Conservation (phyloP, 2,329 filamentous ascomycete genomes). For the Fusarium fujikuroi region DNA sequence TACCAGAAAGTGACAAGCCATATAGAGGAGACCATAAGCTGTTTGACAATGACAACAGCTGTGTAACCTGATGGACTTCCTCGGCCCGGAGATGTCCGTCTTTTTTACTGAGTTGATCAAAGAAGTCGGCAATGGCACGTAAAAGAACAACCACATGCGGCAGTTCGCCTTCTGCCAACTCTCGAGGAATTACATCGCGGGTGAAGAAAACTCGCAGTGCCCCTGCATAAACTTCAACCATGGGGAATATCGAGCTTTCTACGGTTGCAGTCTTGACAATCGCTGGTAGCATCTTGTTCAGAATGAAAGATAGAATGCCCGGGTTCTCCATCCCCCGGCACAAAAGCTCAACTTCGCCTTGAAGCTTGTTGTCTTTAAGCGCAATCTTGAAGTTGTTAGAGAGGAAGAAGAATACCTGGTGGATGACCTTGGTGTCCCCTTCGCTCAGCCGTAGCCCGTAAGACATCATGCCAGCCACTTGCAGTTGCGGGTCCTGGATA, state of each 20-base stretch:
- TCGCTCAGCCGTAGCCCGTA: constrained; percentile 67
- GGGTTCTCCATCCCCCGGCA: constrained; percentile 59
- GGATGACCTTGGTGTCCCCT: constrained; percentile 58
- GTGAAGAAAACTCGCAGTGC: constrained; percentile 54
- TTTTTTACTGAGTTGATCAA: constrained; percentile 42
- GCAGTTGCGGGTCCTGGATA: constrained; percentile 64
- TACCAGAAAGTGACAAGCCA: constrained; percentile 26
- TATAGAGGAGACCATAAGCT: constrained; percentile 47
- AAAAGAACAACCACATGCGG: constrained; percentile 49
- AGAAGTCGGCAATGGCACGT: constrained; percentile 43
- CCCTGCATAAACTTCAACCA: constrained; percentile 62
- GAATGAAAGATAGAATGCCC: constrained; percentile 58
- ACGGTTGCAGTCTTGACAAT: constrained; percentile 54
- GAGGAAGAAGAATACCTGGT: constrained; percentile 66
- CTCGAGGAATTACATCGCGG: constrained; percentile 49
- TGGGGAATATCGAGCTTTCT: constrained; percentile 54
- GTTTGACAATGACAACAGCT: constrained; percentile 46
- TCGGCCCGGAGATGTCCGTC: constrained; percentile 31
- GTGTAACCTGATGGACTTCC: constrained; percentile 45
- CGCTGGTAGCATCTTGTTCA: constrained; percentile 66
- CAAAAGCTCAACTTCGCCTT: constrained; percentile 59
- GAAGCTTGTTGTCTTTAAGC: constrained; percentile 60
- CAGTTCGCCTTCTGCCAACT: constrained; percentile 51
- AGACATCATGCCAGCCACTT: constrained; percentile 64
- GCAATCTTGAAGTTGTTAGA: constrained; percentile 68